Conservation (phyloP, 202 grass and related monocot species). For the Eragrostis tef region DNA sequence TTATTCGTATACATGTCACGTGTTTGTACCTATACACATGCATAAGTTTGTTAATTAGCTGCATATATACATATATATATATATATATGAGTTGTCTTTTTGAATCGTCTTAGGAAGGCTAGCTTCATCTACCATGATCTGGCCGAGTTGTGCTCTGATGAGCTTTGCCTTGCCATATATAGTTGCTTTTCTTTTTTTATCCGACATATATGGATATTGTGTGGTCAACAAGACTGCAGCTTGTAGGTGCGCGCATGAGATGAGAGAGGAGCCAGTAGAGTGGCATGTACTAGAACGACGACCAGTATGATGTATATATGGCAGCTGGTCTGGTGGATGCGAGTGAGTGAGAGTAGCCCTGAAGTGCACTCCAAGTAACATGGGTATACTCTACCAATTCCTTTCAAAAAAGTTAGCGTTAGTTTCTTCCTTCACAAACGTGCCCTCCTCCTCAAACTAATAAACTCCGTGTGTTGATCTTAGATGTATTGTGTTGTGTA, state of each 20-base stretch:
- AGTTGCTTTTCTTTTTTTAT: not conserved
- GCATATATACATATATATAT: not conserved
- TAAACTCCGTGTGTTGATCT: not conserved
- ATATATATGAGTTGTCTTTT: not conserved
- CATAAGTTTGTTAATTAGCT: too few species aligned
- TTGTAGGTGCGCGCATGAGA: slow-evolving; percentile 37
- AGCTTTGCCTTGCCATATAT: not conserved
- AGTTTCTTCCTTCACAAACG: slow-evolving; percentile 11
- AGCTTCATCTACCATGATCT: too few species aligned
- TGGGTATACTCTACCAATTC: slow-evolving; percentile 38
- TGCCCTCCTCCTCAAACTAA: slow-evolving; percentile 44
- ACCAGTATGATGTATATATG: slow-evolving; percentile 42
- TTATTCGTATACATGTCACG: too few species aligned
- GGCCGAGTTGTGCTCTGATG: too few species aligned
- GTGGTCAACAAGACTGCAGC: slow-evolving; percentile 4
- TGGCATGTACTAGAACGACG: not conserved
- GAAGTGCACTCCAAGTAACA: slow-evolving; percentile 97
- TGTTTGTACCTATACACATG: too few species aligned
- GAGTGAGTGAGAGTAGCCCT: slow-evolving; percentile 53
- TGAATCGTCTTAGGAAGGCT: not conserved
- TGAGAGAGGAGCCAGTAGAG: slow-evolving; percentile 8
- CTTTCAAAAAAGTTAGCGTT: slow-evolving; percentile 11
- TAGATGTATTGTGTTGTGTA: not conserved
- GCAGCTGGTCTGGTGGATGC: slow-evolving; percentile 48
- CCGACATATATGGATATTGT: not conserved